Percentiles rank a stretch among this genome's conserved stretches.
These are phyloP conservation scores for Fusarium humuli DNA, from an alignment of 2,329 filamentous ascomycete species.

Conservation along the genomic window DNA sequence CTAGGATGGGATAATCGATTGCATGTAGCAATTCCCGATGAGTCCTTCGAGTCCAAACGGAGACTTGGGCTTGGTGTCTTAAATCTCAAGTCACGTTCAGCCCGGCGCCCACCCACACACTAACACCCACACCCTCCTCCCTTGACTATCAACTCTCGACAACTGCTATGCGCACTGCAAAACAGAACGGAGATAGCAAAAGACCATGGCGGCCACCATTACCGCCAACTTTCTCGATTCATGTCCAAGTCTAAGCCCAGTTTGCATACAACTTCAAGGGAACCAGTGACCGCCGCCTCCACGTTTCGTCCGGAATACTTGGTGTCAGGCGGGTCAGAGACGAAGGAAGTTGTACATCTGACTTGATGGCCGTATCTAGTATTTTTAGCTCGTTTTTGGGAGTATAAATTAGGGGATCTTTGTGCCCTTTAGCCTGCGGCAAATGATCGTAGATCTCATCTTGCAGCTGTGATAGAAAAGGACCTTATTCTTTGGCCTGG, in stretches of 20 bases:
- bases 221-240: constrained; percentile 35
- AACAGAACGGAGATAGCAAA: constrained; percentile 30
- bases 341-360: constrained; percentile 42
- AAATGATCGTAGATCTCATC: constrained; percentile 40
- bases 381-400: constrained; percentile 43
- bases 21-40: constrained; percentile 47
- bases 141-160: constrained; percentile 25
- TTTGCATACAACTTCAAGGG: constrained; percentile 14
- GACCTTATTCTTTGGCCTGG: constrained; percentile 19
- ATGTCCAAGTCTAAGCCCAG: constrained; percentile 30
- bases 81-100: constrained; percentile 53
- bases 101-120: constrained; percentile 43
- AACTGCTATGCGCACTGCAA: constrained; percentile 1
- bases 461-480: constrained; percentile 44
- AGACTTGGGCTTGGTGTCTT: constrained; percentile 53
- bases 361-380: constrained; percentile 40
- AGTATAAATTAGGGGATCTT: constrained; percentile 46
- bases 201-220: constrained; percentile 29
- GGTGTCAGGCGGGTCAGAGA: constrained; percentile 42
- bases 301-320: constrained; percentile 37
- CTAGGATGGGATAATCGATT: constrained; percentile 40
- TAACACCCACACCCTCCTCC: constrained; percentile 35
- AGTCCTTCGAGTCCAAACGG: constrained; percentile 39
- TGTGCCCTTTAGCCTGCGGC: constrained; percentile 31
- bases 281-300: constrained; percentile 37